A percentile compares a stretch with the other conserved stretches of the same genome.
These are phyloP conservation scores for Rosa persica DNA, from an alignment of 306 rosid genomes.

Conservation along the genomic window DNA sequence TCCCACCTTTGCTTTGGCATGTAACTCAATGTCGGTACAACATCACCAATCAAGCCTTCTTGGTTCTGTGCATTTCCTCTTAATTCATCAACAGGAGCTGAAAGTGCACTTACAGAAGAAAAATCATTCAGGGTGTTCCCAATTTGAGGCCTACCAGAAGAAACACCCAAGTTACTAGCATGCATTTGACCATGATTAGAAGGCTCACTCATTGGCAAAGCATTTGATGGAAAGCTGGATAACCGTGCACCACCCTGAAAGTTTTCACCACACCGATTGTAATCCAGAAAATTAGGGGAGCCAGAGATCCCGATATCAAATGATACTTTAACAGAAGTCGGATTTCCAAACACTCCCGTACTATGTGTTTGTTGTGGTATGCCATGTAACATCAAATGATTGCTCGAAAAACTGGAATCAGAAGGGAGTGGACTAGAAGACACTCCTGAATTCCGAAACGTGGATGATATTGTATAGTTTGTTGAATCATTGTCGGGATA, in stretches of 20 bases:
- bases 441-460: constrained; percentile 35
- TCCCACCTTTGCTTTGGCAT: constrained; percentile 48
- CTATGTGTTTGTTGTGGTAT: constrained; percentile 35
- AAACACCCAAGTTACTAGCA: constrained; percentile 36
- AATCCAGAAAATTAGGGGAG: constrained; percentile 53
- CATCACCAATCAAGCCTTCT: constrained; percentile 56
- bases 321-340: constrained; percentile 43
- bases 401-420: constrained; percentile 37
- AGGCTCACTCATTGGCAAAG: constrained; percentile 46
- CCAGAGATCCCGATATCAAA: constrained; percentile 38
- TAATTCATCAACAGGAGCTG: constrained; percentile 41
- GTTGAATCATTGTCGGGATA: constrained; percentile 40
- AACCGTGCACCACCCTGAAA: constrained; percentile 56
- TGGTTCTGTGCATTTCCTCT: constrained; percentile 40
- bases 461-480: constrained; percentile 41
- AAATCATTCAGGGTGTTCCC: constrained; percentile 40
- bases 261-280: constrained; percentile 44
- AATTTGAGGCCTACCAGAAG: constrained; percentile 34
- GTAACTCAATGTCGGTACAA: constrained; percentile 33
- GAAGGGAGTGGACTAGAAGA: constrained; percentile 34
- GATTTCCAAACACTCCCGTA: constrained; percentile 35
- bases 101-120: constrained; percentile 41
- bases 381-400: constrained; percentile 52
- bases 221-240: constrained; percentile 48
- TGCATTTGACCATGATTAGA: constrained; percentile 42